Evolutionary conservation across 306 rosid species (phyloP).

Genomic region (Coriaria nepalensis): DNA sequence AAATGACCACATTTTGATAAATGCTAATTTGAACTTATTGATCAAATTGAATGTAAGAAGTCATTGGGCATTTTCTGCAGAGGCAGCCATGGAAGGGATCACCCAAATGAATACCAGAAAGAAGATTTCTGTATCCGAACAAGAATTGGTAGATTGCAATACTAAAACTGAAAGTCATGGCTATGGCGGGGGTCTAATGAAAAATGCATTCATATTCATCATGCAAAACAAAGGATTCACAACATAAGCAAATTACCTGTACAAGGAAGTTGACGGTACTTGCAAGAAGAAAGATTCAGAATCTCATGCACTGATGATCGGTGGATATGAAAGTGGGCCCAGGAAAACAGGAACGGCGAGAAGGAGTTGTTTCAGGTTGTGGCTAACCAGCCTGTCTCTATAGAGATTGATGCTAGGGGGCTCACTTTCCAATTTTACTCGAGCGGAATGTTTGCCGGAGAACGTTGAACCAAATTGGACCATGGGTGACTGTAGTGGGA

Average conservation of each 20-base stretch:
- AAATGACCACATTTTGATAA: no score
- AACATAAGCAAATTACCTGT: conserved; percentile 28
- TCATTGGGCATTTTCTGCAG: conserved; percentile 44
- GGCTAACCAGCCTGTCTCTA: conserved; percentile 35
- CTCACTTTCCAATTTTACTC: conserved; percentile 40
- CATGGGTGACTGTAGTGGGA: conserved; percentile 84
- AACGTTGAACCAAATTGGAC: conserved; percentile 50
- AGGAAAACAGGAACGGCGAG: conserved; percentile 31
- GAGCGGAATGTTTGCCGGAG: conserved; percentile 69
- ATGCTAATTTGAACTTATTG: no score
- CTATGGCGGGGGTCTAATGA: conserved; percentile 38
- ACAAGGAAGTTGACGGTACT: conserved; percentile 20
- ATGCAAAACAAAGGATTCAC: conserved; percentile 25
- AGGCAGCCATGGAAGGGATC: conserved; percentile 36
- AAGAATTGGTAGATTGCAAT: conserved; percentile 37
- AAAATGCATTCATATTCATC: conserved; percentile 27
- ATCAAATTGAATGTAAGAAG: conserved; percentile 20
- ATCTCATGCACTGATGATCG: conserved; percentile 31
- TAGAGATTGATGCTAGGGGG: conserved; percentile 40
- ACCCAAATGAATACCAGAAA: conserved; percentile 24
- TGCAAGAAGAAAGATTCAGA: no score
- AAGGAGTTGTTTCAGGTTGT: conserved; percentile 37
- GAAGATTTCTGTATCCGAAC: conserved; percentile 31
- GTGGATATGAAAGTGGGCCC: conserved; percentile 37
- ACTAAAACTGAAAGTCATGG: conserved; percentile 19